Base-by-base conservation (phyloP, 495 filamentous ascomycete genomes). In the Immersiella caudata region DNA sequence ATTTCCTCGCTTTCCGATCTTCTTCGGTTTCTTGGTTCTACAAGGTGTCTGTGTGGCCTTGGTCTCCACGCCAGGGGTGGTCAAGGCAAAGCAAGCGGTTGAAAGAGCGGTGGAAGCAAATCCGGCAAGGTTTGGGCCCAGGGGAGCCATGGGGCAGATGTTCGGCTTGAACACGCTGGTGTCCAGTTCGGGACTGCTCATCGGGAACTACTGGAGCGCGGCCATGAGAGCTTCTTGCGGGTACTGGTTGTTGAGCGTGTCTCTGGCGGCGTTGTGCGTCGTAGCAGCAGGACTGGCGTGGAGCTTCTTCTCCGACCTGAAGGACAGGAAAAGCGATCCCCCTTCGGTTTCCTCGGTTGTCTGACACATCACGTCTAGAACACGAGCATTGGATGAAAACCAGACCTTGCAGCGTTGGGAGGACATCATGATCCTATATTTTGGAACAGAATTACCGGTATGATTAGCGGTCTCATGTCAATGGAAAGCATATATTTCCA, bases 61-160 rank as follows among this genome's bases (percentile, higher is more conserved):
- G 21, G 65, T 62, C 14, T 56, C 46, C n/a, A 67, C 65, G 21
- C 65, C 65, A n/a, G 27, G 57, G 18, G 49, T 67, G 26, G 50
- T 67, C 18, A 67, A 67, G 46, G 40, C 65, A 18, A 67, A 62
- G 22, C 65, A 67, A 59, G 58, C 58, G 7, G 65, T 67, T 8
- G 59, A 67, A 33, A 55, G 2, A 21, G 49, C 59, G 4, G 58
- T 67, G 16, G 26, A 24, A 14, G 36, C 27, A 6, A 26, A 67
- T 35, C 65, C 65, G 14, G 50, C 26, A 20, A 20, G 58, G 18
- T 67, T 67, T 52, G 65, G 65, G 12, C 33, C 49, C 20, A 35
- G 59, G 27, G 57, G 65, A 27, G 65, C 65, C 20, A 54, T 59
- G 40, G 65, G 65, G 26, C 65, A 67, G 50, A 67, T 62, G 49